Base-by-base conservation (phyloP, 345 rosid genomes). In the Citrus mangshanensis region DNA sequence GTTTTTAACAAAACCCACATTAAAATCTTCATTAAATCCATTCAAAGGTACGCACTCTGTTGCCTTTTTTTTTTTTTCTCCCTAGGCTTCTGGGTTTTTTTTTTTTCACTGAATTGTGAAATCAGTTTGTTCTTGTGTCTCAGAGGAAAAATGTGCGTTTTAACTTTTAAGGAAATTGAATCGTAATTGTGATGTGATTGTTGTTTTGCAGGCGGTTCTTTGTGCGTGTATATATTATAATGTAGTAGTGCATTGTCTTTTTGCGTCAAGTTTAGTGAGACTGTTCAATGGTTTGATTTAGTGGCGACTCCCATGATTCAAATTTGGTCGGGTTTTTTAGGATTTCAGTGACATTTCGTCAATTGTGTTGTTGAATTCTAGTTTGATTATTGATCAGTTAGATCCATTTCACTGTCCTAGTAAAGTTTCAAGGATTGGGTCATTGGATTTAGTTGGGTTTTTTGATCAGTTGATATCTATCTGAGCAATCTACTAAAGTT, bases 211-310 rank as follows among this genome's bases (percentile, higher is more conserved):
- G 69, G 42, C 25, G 14, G 65, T 72, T 72, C 28, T 34, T 56
- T 21, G 58, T 56, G 12, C 25, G 32, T 59, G 21, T 34, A n/a
- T n/a, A 54, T 21, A 8, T 4, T 46, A 13, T 63, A 60, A 59
- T 9, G 56, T 24, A 58, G 59, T 68, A 59, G 22, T 68, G 40
- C 76, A n/a, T 76, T 42, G 61, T 49, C 32, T 71, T 21, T 38
- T 32, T 30, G 22, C 30, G 72, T 64, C 40, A 9, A 71, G 49
- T 58, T 77, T 42, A 61, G 37, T 69, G 72, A 38, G 73, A 74
- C 70, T 70, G 72, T 42, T 73, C 40, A 3, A 77, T 42, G 74
- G 27, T 4, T 27, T 37, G 37, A 56, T 81, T 76, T 70, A 49
- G 24, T 27, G 73, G 73, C 73, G 9, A 70, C 21, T 54, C 60